These are phyloP conservation scores for Fusarium circinatum DNA, from an alignment of 2,329 filamentous ascomycete species.

Conservation along the genomic window DNA sequence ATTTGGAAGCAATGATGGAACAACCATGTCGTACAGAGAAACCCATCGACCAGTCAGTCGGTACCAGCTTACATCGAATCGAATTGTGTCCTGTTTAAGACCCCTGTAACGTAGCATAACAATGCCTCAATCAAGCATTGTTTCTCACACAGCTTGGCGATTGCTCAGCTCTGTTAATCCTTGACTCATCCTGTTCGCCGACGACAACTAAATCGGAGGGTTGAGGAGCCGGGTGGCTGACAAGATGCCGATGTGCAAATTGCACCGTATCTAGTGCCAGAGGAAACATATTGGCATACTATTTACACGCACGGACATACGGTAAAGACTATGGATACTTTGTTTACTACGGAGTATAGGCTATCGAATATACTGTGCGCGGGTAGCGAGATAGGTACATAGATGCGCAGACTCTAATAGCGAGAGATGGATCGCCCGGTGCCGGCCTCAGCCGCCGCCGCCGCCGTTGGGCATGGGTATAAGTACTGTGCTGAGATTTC, in stretches of 20 bases:
- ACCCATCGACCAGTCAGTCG: not conserved
- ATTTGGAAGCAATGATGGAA: slow-evolving; percentile 17
- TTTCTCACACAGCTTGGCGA: not conserved
- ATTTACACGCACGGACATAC: not conserved
- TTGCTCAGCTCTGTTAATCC: not conserved
- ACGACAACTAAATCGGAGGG: not conserved
- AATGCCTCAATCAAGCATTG: not conserved
- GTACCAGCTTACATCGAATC: not conserved
- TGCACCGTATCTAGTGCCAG: not conserved
- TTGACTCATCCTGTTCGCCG: not conserved
- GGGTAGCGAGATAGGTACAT: slow-evolving; percentile 4
- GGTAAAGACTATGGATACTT: not conserved
- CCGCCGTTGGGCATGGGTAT: slow-evolving; percentile 17
- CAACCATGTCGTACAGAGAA: not conserved
- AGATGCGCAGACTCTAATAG: not conserved
- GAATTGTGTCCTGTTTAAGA: not conserved
- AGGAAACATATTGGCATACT: not conserved
- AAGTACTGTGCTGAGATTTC: not conserved
- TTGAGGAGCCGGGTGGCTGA: not conserved
- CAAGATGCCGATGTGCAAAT: not conserved
- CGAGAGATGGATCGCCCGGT: slow-evolving; percentile 21
- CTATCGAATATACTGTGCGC: not conserved
- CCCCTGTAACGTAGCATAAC: slow-evolving; percentile 29
- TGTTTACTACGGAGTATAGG: not conserved
- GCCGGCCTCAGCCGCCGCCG: slow-evolving; percentile 30